phyloP scores from a whole-genome alignment of 371 early-diverging fungal genomes.

The Mortierella sp. region DNA sequence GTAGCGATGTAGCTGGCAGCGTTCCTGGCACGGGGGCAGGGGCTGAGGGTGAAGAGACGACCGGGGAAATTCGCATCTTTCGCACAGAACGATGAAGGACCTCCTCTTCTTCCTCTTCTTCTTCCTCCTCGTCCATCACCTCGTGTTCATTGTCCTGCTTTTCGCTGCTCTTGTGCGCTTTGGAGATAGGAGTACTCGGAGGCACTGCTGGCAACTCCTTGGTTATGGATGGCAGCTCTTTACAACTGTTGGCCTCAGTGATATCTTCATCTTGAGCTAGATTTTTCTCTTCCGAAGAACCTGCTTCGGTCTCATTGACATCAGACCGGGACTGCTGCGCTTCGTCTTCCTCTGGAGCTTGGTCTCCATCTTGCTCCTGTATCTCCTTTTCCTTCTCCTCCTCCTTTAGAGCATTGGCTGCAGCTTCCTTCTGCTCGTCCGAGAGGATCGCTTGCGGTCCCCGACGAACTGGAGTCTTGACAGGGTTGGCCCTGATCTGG shows the following conservation, averaged over 20 bases:
- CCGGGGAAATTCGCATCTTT: conserved; percentile 10
- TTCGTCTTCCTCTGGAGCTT: no score
- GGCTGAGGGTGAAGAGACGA: background rate
- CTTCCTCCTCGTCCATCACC: conserved; percentile 11
- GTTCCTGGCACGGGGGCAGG: background rate
- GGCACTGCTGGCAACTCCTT: no score
- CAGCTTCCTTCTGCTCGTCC: conserved; percentile 21
- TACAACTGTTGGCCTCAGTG: no score
- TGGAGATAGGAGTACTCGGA: no score
- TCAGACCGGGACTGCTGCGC: no score
- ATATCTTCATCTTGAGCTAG: no score
- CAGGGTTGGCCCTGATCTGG: conserved; percentile 49
- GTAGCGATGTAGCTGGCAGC: background rate
- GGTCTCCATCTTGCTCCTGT: background rate
- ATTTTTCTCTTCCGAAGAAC: no score
- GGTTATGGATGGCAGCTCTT: no score
- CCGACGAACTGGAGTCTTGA: conserved; percentile 21
- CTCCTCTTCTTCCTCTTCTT: conserved; percentile 49
- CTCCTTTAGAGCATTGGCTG: conserved; percentile 1
- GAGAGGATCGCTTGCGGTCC: conserved; percentile 47
- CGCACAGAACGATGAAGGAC: conserved; percentile 24
- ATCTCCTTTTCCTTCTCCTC: background rate
- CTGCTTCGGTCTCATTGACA: no score
- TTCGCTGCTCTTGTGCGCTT: background rate
- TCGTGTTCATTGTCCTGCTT: background rate